Percentiles rank a stretch among this genome's conserved stretches.
Conservation (phyloP, 1,284 basidiomycete species). For the Peniophora sp. region DNA sequence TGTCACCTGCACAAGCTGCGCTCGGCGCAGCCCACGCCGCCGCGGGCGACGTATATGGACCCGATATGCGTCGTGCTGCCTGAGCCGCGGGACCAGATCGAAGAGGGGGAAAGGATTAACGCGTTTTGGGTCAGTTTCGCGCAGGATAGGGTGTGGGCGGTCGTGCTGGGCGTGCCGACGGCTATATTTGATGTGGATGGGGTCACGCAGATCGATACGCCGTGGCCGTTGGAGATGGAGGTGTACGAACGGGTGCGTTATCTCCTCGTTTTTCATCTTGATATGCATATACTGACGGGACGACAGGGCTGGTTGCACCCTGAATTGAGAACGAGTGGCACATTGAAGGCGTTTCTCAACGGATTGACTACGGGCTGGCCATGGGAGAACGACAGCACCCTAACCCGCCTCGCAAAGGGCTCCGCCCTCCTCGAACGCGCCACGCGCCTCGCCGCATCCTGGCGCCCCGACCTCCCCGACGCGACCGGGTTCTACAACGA, state of each 20-base stretch:
- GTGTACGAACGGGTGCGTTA: conserved; percentile 48
- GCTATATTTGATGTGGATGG: conserved; percentile 28
- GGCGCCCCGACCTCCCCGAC: conserved; percentile 13
- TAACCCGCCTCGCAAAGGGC: not conserved
- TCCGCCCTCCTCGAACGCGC: conserved; percentile 14
- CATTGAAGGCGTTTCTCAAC: conserved; percentile 1
- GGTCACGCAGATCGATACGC: conserved; percentile 44
- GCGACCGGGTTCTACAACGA: conserved; percentile 13
- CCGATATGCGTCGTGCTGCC: conserved; percentile 17
- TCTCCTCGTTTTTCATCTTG: conserved; percentile 2
- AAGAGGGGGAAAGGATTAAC: conserved; percentile 55
- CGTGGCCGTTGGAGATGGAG: conserved; percentile 56
- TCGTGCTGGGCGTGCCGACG: conserved; percentile 45
- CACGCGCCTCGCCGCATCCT: conserved; percentile 17
- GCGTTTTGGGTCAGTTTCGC: conserved; percentile 69
- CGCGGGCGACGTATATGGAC: conserved; percentile 9
- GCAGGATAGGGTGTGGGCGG: conserved; percentile 58
- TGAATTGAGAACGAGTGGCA: not conserved
- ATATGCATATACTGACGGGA: not conserved
- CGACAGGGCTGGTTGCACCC: conserved; percentile 9
- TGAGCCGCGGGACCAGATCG: conserved; percentile 29
- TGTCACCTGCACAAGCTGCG: conserved; percentile 27
- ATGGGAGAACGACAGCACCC: conserved; percentile 1
- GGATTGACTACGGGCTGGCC: conserved; percentile 2
- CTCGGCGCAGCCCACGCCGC: conserved; percentile 7